Percentiles rank a stretch among this genome's conserved stretches.
Conservation (phyloP, 2,329 filamentous ascomycete genomes). For the Kalmusia sp. region DNA sequence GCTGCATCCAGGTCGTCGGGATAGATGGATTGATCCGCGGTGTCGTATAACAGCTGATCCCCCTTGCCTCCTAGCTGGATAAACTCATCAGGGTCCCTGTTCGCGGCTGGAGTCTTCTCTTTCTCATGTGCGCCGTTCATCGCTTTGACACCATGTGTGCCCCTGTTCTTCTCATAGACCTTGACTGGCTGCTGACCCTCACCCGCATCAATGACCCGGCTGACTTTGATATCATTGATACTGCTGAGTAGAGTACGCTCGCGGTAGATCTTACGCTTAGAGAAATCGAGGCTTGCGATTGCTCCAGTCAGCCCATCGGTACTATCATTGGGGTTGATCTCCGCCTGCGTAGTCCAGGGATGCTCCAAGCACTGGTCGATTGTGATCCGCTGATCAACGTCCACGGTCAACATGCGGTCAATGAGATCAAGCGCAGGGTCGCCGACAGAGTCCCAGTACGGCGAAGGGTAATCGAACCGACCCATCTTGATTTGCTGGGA, state of each 20-base stretch:
- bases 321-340: slow-evolving; percentile 74
- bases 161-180: slow-evolving; percentile 48
- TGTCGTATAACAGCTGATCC: slow-evolving; percentile 77
- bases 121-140: slow-evolving; percentile 34
- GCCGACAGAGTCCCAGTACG: slow-evolving; percentile 91
- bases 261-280: slow-evolving; percentile 77
- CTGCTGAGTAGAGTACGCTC: slow-evolving; percentile 86
- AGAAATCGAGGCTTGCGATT: slow-evolving; percentile 81
- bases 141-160: slow-evolving; percentile 24
- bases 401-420: slow-evolving; percentile 90
- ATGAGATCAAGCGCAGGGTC: slow-evolving; percentile 92
- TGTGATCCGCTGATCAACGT: slow-evolving; percentile 82
- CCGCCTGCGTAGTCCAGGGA: slow-evolving; percentile 77
- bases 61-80: slow-evolving; percentile 85
- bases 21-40: slow-evolving; percentile 60
- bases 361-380: slow-evolving; percentile 91
- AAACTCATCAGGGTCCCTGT: slow-evolving; percentile 77
- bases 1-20: slow-evolving; percentile 21
- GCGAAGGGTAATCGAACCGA: slow-evolving; percentile 91
- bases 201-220: slow-evolving; percentile 64
- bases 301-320: slow-evolving; percentile 92
- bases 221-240: slow-evolving; percentile 76
- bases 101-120: slow-evolving; percentile 72
- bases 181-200: slow-evolving; percentile 55
- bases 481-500: slow-evolving; percentile 90